phyloP scores from a whole-genome alignment of 148 eudicot genomes.

The Heliamphora exappendiculata region DNA sequence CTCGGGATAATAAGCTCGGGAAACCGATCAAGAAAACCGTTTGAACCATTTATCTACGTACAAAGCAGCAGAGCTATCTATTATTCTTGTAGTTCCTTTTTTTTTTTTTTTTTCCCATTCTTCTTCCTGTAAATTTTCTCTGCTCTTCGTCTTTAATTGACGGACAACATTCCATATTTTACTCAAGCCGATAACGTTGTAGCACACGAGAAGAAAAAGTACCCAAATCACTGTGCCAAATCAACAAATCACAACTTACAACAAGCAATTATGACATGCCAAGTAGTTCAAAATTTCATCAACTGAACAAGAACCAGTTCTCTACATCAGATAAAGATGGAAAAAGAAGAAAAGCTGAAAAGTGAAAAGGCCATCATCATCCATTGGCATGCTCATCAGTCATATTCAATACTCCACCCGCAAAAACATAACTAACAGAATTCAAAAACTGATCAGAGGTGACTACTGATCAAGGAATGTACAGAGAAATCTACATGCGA shows the following conservation, averaged over 20 bases:
- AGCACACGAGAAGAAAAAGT: neutral
- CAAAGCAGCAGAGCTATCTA: neutral
- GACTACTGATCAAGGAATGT: neutral
- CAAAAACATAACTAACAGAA: neutral
- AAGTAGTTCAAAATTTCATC: no score
- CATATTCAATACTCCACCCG: neutral
- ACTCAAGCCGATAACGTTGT: neutral
- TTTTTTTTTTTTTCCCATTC: neutral
- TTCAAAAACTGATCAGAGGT: neutral
- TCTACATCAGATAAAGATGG: constrained; percentile 1
- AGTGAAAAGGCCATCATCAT: neutral
- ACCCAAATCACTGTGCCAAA: neutral
- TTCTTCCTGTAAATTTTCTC: neutral
- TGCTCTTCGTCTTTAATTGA: neutral
- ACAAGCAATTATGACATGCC: neutral
- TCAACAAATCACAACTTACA: neutral
- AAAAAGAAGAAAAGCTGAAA: constrained; percentile 9
- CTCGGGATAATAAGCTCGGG: neutral
- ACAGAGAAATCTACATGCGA: neutral
- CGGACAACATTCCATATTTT: neutral
- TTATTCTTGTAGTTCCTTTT: neutral
- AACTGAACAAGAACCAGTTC: no score
- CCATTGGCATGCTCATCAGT: neutral
- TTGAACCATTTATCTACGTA: neutral
- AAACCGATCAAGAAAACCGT: neutral